Base-by-base conservation (phyloP, 805 yeast species). In the Peterozyma toletana region DNA sequence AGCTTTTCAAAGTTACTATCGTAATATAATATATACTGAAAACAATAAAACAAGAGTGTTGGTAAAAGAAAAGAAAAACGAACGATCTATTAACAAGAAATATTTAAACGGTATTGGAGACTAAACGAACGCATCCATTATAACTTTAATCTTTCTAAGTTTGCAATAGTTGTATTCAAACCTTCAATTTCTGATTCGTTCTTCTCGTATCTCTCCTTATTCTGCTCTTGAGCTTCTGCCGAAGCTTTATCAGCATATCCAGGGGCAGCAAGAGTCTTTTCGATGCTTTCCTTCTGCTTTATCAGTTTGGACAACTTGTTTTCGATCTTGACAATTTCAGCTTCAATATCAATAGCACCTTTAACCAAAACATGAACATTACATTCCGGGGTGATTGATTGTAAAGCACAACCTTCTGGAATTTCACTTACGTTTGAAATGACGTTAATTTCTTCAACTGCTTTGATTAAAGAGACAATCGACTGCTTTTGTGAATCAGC, bases 291-390 rank as follows among this genome's bases (percentile, higher is more conserved):
- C 57, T 77, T 75, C 50, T 77, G 67, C 54, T 77, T 81, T 53
- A 68, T 63, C 37, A 83, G 77, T 63, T 83, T 84, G 48, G 64
- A 74, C 56, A 90, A 73, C 70, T 86, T 91, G 75, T 78, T 79
- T 56, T 71, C 64, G 34, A 89, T 93, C 75, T 91, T 93, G 53
- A 71, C 59, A 56, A 93, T 86, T 69, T 93, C 98, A 44, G 84
- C 84, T 56, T 89, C 97, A 53, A 90, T 77, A 63, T 91, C 97
- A 53, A 93, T 81, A 60, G 85, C 90, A 43, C 98, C 99, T 73
- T 88, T 90, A 46, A 91, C 96, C 61, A 93, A 73, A 30, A 91
- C 78, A 57, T 88, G 96, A 16, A 90, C 98, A 48, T 80, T 83
- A 61, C 87, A 80, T 44, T 78, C 84, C 40, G 95, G 83, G 47